Percentiles rank a stretch among this genome's conserved stretches.
Conservation (phyloP, 164 flowering plant genomes). For the Dillenia suffruticosa region DNA sequence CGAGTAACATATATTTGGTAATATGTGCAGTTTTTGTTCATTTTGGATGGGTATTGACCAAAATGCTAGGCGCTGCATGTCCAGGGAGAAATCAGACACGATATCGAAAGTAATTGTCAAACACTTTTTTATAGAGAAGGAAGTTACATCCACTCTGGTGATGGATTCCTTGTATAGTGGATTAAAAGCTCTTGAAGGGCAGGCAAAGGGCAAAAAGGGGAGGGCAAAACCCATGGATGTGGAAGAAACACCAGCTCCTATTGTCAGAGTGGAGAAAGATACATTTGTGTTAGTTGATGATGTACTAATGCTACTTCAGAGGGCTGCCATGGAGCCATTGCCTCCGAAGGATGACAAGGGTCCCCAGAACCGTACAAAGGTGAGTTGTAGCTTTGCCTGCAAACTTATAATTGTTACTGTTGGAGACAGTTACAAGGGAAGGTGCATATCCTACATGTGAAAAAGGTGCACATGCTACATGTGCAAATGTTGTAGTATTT, state of each 20-base stretch:
- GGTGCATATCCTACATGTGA: no score
- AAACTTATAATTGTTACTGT: no score
- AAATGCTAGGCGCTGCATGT: constrained; percentile 66
- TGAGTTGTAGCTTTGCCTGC: constrained; percentile 16
- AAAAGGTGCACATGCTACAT: no score
- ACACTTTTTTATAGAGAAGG: constrained; percentile 91
- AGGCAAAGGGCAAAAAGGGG: constrained; percentile 48
- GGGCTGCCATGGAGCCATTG: constrained; percentile 84
- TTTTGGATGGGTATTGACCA: constrained; percentile 90
- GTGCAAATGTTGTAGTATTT: no score
- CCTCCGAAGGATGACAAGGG: constrained; percentile 98
- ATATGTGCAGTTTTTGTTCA: constrained; percentile 65
- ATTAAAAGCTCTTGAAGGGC: constrained; percentile 83
- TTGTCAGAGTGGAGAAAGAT: constrained; percentile 78
- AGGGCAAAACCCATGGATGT: constrained; percentile 42
- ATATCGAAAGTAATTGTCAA: constrained; percentile 84
- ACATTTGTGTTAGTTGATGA: constrained; percentile 85
- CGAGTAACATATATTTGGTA: neutral
- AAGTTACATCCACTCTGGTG: constrained; percentile 93
- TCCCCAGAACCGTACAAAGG: constrained; percentile 94
- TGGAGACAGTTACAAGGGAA: no score
- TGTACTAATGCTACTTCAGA: constrained; percentile 70
- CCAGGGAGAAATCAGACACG: constrained; percentile 74
- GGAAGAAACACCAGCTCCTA: constrained; percentile 71
- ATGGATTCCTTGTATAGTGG: constrained; percentile 99